phyloP scores from a whole-genome alignment of 768 basidiomycete species.

The Lactarius tabidus region DNA sequence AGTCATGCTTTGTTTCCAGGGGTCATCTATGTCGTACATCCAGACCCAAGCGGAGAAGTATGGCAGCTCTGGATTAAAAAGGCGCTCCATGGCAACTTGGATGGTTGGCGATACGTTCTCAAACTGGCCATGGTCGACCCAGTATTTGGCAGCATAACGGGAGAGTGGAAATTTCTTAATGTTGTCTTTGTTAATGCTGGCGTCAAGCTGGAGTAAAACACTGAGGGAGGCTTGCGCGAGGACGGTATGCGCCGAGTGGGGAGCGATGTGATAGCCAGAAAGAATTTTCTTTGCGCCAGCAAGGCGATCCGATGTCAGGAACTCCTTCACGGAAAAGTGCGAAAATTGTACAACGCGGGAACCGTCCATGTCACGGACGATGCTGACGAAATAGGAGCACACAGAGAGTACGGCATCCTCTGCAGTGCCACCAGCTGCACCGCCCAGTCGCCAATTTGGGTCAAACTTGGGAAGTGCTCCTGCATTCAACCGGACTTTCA shows the following conservation, averaged over 20 bases:
- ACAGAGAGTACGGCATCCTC: background rate
- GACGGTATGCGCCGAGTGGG: background rate
- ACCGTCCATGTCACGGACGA: background rate
- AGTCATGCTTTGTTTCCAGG: background rate
- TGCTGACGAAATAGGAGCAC: constrained; percentile 2
- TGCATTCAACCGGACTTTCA: background rate
- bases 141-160: background rate
- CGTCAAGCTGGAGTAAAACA: background rate
- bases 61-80: background rate
- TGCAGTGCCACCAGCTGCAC: no score
- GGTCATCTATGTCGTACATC: background rate
- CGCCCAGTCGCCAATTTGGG: constrained; percentile 7
- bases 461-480: background rate
- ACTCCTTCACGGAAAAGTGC: constrained; percentile 14
- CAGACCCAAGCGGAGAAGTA: constrained; percentile 1
- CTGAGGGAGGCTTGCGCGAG: background rate
- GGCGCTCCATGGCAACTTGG: background rate
- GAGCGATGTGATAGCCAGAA: background rate
- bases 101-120: background rate
- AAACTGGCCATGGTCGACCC: background rate
- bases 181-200: background rate
- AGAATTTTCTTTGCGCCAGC: background rate
- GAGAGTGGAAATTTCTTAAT: background rate
- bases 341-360: constrained; percentile 1
- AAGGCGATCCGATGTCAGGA: constrained; percentile 1